Percentiles rank a stretch among this genome's conserved stretches.
Evolutionary conservation across 805 yeast genomes (phyloP).

Genomic region (Wickerhamomyces bisporus): DNA sequence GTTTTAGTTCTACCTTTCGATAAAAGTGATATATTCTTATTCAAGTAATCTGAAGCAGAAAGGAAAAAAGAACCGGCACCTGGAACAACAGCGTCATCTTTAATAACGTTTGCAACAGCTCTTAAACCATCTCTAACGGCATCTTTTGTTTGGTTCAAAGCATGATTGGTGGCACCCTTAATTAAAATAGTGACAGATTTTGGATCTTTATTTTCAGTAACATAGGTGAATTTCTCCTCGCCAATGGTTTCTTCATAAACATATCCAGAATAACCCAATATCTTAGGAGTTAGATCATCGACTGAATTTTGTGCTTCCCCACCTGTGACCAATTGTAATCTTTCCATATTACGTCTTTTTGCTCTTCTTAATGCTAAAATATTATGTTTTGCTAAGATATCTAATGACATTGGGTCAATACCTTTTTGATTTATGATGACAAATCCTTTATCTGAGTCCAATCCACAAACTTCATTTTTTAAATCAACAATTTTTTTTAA

Average conservation of each 20-base stretch:
- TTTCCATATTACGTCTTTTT: slow-evolving; percentile 98
- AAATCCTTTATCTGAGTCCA: slow-evolving; percentile 68
- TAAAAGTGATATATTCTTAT: slow-evolving; percentile 44
- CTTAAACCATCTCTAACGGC: slow-evolving; percentile 97
- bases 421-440: slow-evolving; percentile 98
- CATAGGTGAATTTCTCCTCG: slow-evolving; percentile 95
- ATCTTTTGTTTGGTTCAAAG: slow-evolving; percentile 88
- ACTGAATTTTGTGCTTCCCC: slow-evolving; percentile 98
- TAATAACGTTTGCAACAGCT: slow-evolving; percentile 86
- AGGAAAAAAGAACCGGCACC: slow-evolving; percentile 97
- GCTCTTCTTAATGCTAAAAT: slow-evolving; percentile 96
- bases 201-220: slow-evolving; percentile 86
- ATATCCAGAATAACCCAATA: slow-evolving; percentile 83
- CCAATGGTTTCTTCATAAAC: slow-evolving; percentile 93
- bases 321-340: slow-evolving; percentile 92
- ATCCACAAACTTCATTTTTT: slow-evolving; percentile 86
- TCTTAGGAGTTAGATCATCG: slow-evolving; percentile 76
- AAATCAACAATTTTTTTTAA: slow-evolving; percentile 85
- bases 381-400: slow-evolving; percentile 86
- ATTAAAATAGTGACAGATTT: slow-evolving; percentile 87
- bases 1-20: slow-evolving; percentile 83
- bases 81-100: slow-evolving; percentile 81
- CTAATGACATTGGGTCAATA: slow-evolving; percentile 96
- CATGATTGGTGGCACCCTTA: slow-evolving; percentile 88
- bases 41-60: slow-evolving; percentile 68